Evolutionary conservation across 2,329 filamentous ascomycete genomes (phyloP), one percentile per base, ranked within the genome.

Genomic region (Apiospora rasikravindrae): DNA sequence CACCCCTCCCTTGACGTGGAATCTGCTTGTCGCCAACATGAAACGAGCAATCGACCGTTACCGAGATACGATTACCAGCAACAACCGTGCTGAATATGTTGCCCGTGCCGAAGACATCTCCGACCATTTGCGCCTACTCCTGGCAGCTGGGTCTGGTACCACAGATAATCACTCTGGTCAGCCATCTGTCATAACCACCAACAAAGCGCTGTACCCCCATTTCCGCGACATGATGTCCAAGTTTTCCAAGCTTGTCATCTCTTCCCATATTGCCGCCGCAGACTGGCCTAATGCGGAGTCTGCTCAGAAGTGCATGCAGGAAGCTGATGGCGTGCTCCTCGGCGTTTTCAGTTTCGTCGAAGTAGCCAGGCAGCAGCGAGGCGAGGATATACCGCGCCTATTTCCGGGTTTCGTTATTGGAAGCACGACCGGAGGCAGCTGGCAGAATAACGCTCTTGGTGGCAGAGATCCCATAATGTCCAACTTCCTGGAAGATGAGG

Each of bases 141-240:
- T 99, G n/a, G 95, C 95, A 42, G 96, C 96, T 71, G 96, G 95
- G 11, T 99, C 96, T 45, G 95, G 96, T 71, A 99, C 96, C 1
- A 99, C 96, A 0, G 96, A 99, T 83, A 99, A 99, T 80, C 96
- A 99, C 81, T 98, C 96, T 26, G 96, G 96, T 57, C 97, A 98
- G 77, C 96, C 96, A 5, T 98, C 96, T n/a, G 98, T 99, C 78
- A 99, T 99, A 73, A 98, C 95, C 8, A 97, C 94, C 6, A 99
- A 99, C 86, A 98, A 98, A 82, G 94, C 95, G 0, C 86, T 99
- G 22, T 98, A 98, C 80, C 96, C 96, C 33, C 95, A 98, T 82
- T 99, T 99, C 83, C 89, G 96, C 70, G 96, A 98, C 80, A 98
- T 98, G 92, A 99, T 99, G 96, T 98, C 96, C 64, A 95, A 97